phyloP scores from a whole-genome alignment of 1,284 basidiomycete species.

The Irpex rosettiformis region DNA sequence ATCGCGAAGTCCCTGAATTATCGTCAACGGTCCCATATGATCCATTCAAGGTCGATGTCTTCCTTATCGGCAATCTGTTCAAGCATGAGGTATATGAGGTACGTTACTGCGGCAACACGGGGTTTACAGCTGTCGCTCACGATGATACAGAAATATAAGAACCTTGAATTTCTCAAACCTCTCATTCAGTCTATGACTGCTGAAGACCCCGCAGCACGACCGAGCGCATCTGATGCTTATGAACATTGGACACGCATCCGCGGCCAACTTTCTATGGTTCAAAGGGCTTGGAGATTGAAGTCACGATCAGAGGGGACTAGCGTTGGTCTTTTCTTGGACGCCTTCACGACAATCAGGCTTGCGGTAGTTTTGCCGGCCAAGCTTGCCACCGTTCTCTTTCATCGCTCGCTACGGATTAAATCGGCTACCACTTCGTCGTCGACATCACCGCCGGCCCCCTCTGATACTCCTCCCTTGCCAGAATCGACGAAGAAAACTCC shows the following conservation, averaged over 20 bases:
- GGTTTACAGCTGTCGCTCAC: background rate
- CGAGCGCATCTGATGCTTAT: background rate
- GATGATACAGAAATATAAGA: conserved; percentile 5
- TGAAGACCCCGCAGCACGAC: background rate
- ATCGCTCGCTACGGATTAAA: no score
- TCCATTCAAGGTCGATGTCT: conserved; percentile 30
- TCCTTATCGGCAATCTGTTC: conserved; percentile 21
- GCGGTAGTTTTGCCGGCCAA: no score
- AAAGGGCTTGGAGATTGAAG: no score
- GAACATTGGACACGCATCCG: background rate
- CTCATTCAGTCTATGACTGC: conserved; percentile 1
- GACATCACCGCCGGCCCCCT: no score
- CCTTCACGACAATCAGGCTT: no score
- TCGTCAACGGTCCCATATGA: conserved; percentile 25
- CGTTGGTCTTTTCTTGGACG: no score
- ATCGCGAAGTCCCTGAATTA: conserved; percentile 25
- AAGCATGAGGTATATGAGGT: background rate
- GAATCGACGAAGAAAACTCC: no score
- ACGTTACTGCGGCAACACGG: background rate
- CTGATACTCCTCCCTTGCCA: no score
- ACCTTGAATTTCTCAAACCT: conserved; percentile 7
- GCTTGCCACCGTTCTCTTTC: no score
- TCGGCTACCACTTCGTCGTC: no score
- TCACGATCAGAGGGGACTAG: no score
- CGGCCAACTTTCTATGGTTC: no score